Base-by-base conservation (phyloP, 2,329 filamentous ascomycete genomes). In the Pseudofabraea citricarpa region DNA sequence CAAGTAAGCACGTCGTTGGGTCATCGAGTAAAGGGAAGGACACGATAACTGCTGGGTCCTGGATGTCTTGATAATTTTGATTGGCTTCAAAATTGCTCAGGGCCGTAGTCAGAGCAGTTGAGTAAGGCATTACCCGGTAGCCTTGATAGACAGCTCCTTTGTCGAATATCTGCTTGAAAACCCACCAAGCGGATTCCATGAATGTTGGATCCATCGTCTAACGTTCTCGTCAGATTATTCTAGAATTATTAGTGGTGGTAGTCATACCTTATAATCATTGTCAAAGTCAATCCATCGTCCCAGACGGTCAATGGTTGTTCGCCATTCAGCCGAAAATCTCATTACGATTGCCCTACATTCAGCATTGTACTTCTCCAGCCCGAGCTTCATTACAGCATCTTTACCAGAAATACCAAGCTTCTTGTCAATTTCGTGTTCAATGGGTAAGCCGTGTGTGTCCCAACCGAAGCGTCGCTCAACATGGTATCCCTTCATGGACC, bases 221-320 rank as follows among this genome's bases (percentile, higher is more conserved):
- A 32, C n/a, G n/a, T n/a, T n/a, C n/a, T n/a, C n/a, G n/a, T n/a
- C n/a, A n/a, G n/a, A n/a, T n/a, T n/a, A n/a, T n/a, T n/a, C n/a
- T n/a, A n/a, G n/a, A n/a, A n/a, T n/a, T 7, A 6, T 33, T 15
- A 23, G 12, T 20, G 21, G 13, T 20, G 18, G 23, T 38, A 36
- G 36, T 3, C 16, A 29, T 41, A 33, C 21, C 15, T 95, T 95
- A 73, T 95, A 96, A 64, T 96, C 89, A 57, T 95, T 93, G 66
- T 97, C 91, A 56, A 97, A 96, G 67, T 96, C 91, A 57, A 96
- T 93, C 91, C 91, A 97, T 45, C 91, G 84, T 44, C 91, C 91
- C 31, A 97, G 69, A 49, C 91, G 76, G 60, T 95, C 89, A 56
- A 96, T 86, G 20, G 89, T 95, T 50, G 81, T 71, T 57, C 89